Percentiles rank a stretch among this genome's conserved stretches.
These are phyloP conservation scores for Mytilinidion resinicola DNA, from an alignment of 495 filamentous ascomycete genomes.

Conservation along the genomic window DNA sequence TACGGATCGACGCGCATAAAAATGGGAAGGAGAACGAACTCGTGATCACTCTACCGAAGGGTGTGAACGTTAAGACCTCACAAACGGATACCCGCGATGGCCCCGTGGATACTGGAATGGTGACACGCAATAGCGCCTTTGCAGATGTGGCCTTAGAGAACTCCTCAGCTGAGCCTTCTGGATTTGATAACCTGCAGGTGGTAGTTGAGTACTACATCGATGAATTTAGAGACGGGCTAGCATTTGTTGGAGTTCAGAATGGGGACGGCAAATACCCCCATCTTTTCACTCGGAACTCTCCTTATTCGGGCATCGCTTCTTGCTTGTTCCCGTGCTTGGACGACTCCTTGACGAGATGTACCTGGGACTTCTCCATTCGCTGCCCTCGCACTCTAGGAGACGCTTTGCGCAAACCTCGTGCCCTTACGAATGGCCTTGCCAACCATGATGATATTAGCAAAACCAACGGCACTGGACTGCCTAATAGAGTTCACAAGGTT, in stretches of 20 bases:
- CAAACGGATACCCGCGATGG: not conserved
- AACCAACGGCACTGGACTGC: slow-evolving; percentile 4
- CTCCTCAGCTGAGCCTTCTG: slow-evolving; percentile 33
- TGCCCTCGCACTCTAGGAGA: slow-evolving; percentile 80
- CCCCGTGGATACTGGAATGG: not conserved
- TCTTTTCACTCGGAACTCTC: slow-evolving; percentile 76
- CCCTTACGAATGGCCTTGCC: not conserved
- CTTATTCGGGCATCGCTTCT: slow-evolving; percentile 69
- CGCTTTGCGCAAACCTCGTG: slow-evolving; percentile 47
- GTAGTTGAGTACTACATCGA: slow-evolving; percentile 69
- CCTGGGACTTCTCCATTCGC: slow-evolving; percentile 82
- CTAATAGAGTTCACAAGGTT: slow-evolving; percentile 10
- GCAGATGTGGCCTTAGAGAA: slow-evolving; percentile 4
- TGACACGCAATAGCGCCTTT: not conserved
- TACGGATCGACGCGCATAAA: slow-evolving; percentile 42
- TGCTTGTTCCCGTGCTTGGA: slow-evolving; percentile 91
- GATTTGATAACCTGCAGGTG: slow-evolving; percentile 39
- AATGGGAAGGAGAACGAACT: slow-evolving; percentile 56
- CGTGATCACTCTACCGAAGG: slow-evolving; percentile 52
- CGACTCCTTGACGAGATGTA: slow-evolving; percentile 66
- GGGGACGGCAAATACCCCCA: slow-evolving; percentile 80
- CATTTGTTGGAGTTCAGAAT: slow-evolving; percentile 78
- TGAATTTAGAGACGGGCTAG: slow-evolving; percentile 73
- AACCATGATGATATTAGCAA: not conserved
- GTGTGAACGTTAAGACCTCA: not conserved